Conservation (phyloP, 768 basidiomycete genomes). For the Glaciozyma antarctica region DNA sequence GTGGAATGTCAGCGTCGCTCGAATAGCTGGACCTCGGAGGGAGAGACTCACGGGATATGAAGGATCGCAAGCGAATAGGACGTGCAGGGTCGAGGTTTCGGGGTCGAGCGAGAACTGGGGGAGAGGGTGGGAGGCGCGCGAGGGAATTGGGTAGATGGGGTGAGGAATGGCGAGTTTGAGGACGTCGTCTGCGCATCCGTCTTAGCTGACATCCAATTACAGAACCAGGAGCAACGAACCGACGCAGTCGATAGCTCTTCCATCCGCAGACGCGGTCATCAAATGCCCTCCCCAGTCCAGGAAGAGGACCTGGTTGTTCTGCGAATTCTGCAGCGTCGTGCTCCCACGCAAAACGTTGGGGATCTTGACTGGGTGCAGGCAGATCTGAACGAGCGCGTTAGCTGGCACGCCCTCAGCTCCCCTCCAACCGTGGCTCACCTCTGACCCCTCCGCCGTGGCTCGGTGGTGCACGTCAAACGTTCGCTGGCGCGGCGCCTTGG, state of each 20-base stretch:
- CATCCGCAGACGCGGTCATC: neutral
- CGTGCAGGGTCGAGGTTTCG: conserved; percentile 12
- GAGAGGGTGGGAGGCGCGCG: conserved; percentile 11
- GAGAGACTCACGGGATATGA: neutral
- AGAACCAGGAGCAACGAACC: neutral
- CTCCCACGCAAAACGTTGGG: neutral
- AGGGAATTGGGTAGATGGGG: conserved; percentile 10
- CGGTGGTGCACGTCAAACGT: neutral
- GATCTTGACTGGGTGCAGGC: conserved; percentile 23
- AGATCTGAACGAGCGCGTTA: neutral
- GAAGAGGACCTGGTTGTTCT: conserved; percentile 10
- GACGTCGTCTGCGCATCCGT: neutral
- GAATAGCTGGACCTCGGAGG: neutral
- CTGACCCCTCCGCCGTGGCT: neutral
- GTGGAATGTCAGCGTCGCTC: neutral
- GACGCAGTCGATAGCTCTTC: conserved; percentile 4
- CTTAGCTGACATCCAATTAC: too few relatives aligned
- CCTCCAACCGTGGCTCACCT: too few relatives aligned
- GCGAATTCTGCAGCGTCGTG: neutral
- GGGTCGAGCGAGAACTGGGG: conserved; percentile 23
- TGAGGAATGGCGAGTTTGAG: conserved; percentile 7
- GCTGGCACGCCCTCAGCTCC: too few relatives aligned
- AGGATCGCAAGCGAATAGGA: conserved; percentile 17
- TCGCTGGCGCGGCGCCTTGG: neutral
- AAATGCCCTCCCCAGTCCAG: conserved; percentile 19